phyloP scores from a whole-genome alignment of 2,329 filamentous ascomycete species.

The Didymella exigua region DNA sequence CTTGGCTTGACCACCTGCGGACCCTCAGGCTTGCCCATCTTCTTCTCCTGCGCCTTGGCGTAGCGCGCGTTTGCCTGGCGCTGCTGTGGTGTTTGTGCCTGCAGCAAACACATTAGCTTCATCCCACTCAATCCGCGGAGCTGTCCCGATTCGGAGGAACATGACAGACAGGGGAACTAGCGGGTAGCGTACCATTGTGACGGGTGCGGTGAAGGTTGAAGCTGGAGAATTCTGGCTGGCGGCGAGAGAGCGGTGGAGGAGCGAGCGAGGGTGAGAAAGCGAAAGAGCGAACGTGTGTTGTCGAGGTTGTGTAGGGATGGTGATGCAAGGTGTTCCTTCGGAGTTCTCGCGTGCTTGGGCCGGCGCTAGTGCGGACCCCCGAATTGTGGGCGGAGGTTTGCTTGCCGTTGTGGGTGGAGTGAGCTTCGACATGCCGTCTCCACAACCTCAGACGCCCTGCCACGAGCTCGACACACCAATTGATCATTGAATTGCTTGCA shows the following conservation, averaged over 20 bases:
- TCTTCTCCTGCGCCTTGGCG: conserved; percentile 72
- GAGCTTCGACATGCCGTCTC: not conserved
- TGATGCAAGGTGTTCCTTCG: conserved; percentile 45
- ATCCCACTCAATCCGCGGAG: not conserved
- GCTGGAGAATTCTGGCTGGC: not conserved
- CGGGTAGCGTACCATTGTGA: conserved; percentile 24
- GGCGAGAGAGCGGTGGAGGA: not conserved
- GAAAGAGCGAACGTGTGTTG: conserved; percentile 5
- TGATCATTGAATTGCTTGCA: not conserved
- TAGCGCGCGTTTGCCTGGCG: conserved; percentile 81
- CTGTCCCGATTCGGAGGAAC: conserved; percentile 6
- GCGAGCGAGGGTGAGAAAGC: not conserved
- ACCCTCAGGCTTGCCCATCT: conserved; percentile 69
- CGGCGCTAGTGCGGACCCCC: conserved; percentile 14
- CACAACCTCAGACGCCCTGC: not conserved
- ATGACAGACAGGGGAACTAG: conserved; percentile 2
- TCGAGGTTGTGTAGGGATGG: conserved; percentile 10
- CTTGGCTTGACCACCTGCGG: conserved; percentile 58
- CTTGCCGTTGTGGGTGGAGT: not conserved
- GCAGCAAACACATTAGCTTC: not conserved
- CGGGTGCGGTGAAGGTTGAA: not conserved
- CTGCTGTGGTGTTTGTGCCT: conserved; percentile 87
- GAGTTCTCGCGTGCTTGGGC: conserved; percentile 29
- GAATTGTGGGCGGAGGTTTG: conserved; percentile 29
- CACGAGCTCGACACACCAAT: not conserved